phyloP scores from a whole-genome alignment of 495 filamentous ascomycete genomes.

The Penicillium verhagenii region DNA sequence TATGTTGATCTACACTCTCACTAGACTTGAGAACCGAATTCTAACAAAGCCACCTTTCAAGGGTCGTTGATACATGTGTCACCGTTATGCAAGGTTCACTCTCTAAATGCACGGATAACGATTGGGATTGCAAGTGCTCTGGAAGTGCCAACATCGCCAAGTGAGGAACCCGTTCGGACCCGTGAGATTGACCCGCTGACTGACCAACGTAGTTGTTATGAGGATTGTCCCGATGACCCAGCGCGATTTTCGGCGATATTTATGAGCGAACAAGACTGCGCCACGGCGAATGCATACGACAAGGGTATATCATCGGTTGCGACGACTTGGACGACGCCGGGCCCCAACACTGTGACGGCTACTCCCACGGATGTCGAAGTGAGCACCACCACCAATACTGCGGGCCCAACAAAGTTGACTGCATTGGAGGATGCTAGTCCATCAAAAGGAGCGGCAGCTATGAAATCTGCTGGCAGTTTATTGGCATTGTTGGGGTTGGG shows the following conservation, averaged over 20 bases:
- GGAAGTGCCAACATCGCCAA: slow-evolving; percentile 25
- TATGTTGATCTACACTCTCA: not conserved
- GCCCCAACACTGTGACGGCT: slow-evolving; percentile 7
- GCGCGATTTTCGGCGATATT: slow-evolving; percentile 10
- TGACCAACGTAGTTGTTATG: slow-evolving; percentile 17
- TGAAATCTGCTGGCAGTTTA: slow-evolving; percentile 13
- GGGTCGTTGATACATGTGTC: slow-evolving; percentile 22
- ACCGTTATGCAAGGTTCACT: slow-evolving; percentile 14
- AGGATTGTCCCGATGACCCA: slow-evolving; percentile 18
- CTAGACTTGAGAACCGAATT: not conserved
- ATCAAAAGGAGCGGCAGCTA: slow-evolving; percentile 14
- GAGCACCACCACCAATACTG: not conserved
- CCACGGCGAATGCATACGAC: slow-evolving; percentile 25
- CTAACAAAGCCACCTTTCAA: slow-evolving; percentile 12
- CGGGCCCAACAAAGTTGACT: slow-evolving; percentile 12
- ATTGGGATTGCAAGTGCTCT: slow-evolving; percentile 31
- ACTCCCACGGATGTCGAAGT: slow-evolving; percentile 4
- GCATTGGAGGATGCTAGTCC: slow-evolving; percentile 8
- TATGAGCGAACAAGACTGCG: slow-evolving; percentile 17
- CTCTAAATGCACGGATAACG: slow-evolving; percentile 6
- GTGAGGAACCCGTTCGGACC: slow-evolving; percentile 7
- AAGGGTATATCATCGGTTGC: slow-evolving; percentile 3
- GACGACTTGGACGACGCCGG: slow-evolving; percentile 15
- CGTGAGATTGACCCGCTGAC: not conserved
- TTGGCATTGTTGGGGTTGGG: slow-evolving; percentile 22